A percentile compares a stretch with the other conserved stretches of the same genome.
These are phyloP conservation scores for Fusarium transvaalense DNA, from an alignment of 2,329 filamentous ascomycete genomes.

Conservation along the genomic window DNA sequence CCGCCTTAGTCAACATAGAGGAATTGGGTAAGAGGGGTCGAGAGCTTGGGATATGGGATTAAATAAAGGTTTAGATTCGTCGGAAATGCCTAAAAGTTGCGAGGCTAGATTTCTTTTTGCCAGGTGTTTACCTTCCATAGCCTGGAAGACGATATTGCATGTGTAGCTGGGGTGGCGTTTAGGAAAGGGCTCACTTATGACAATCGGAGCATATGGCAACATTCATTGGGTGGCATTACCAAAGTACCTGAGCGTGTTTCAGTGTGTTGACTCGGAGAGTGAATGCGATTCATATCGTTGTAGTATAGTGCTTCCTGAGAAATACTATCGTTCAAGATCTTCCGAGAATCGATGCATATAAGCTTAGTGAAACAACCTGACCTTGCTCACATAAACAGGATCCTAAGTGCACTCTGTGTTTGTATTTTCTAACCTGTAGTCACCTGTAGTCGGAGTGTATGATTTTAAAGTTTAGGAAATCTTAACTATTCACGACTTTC, in stretches of 20 bases:
- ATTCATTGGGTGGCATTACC: slow-evolving; percentile 16
- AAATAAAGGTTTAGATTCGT: slow-evolving; percentile 2
- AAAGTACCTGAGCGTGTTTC: not conserved
- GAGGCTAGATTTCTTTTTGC: slow-evolving; percentile 11
- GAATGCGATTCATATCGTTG: not conserved
- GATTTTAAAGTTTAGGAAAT: not conserved
- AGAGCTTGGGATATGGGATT: not conserved
- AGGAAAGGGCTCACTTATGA: slow-evolving; percentile 20
- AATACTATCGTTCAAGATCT: not conserved
- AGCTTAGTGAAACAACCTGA: not conserved
- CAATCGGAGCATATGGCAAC: slow-evolving; percentile 33
- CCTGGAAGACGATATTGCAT: slow-evolving; percentile 33
- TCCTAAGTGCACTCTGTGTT: not conserved
- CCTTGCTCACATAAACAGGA: not conserved
- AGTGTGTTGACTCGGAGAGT: not conserved
- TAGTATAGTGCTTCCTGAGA: not conserved
- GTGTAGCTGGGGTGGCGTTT: slow-evolving; percentile 36
- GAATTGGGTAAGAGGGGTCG: slow-evolving; percentile 8
- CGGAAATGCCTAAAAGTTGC: slow-evolving; percentile 5
- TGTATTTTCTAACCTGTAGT: too few species aligned
- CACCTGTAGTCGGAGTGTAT: too few species aligned
- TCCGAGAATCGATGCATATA: not conserved
- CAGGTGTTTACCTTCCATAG: slow-evolving; percentile 25
- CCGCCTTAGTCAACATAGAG: slow-evolving; percentile 42
- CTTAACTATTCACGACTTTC: not conserved